Percentiles rank a stretch among this genome's conserved stretches.
Evolutionary conservation across 1,284 basidiomycete genomes (phyloP).

Genomic region (Cystobasidiaceae sp.): DNA sequence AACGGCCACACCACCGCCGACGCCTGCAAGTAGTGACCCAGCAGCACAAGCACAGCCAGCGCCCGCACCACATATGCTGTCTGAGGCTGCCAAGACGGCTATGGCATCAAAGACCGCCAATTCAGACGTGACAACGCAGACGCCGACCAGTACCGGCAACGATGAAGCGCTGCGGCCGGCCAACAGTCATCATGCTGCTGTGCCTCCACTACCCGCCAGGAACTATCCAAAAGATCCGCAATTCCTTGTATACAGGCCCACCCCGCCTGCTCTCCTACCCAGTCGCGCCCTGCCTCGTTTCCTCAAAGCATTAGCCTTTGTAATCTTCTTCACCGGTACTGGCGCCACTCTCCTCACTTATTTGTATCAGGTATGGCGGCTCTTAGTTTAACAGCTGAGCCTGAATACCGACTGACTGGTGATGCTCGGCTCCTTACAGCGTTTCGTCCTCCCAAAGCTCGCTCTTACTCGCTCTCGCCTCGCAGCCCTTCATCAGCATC

Average conservation of each 20-base stretch:
- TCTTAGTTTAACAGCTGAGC: neutral
- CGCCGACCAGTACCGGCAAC: too few relatives aligned
- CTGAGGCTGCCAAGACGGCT: too few relatives aligned
- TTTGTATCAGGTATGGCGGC: conserved; percentile 14
- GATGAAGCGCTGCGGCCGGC: too few relatives aligned
- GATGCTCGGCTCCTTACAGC: neutral
- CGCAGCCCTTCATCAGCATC: conserved; percentile 20
- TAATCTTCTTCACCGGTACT: conserved; percentile 25
- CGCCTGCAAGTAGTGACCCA: too few relatives aligned
- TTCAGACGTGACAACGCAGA: too few relatives aligned
- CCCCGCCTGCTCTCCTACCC: neutral
- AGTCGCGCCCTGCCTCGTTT: conserved; percentile 19
- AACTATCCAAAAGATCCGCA: conserved; percentile 35
- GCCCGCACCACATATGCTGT: too few relatives aligned
- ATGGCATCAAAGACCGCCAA: too few relatives aligned
- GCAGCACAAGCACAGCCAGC: too few relatives aligned
- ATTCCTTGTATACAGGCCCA: conserved; percentile 11
- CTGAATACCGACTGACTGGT: neutral
- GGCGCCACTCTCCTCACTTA: conserved; percentile 12
- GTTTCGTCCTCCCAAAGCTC: conserved; percentile 9
- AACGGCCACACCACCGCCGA: too few relatives aligned
- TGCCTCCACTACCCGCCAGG: conserved; percentile 26
- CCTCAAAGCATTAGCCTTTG: conserved; percentile 14
- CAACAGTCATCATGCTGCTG: neutral
- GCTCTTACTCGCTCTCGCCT: conserved; percentile 10